Base-by-base conservation (phyloP, 78 protist species). In the Emiliania huxleyi region DNA sequence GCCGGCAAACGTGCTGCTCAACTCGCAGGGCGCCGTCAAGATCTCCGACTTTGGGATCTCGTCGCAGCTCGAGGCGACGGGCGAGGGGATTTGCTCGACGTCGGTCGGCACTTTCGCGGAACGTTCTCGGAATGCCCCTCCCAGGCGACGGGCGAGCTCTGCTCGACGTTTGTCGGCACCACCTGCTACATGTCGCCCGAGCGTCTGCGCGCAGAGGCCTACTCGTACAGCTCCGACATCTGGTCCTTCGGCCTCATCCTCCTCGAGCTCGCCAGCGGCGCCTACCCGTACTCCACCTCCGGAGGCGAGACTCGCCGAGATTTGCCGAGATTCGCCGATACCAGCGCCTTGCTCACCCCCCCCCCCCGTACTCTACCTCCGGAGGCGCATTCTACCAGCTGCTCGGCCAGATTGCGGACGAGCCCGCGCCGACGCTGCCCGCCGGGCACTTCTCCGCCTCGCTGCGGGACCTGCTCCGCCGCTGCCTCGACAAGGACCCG, bases 101-200 rank as follows among this genome's bases (percentile, higher is more conserved):
- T 73, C 37, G 44, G 83, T 73, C 23, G 83, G 79, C 40, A 62
- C 75, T 52, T 52, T 15, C 15, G 62, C 62, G 29, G 62, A 15
- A 15, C 62, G 62, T 52, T 8, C 8, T 8, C 29, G 29, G 62
- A 19, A 8, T 15, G 62, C 15, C 62, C 29, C 62, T 52, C 62
- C 62, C 62, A 52, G 29, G 29, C 29, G 29, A 52, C 38, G 12
- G 75, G 38, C 38, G 75, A 4, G 12, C 12, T n/a, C 81, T 37
- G 44, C 42, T 35, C 37, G 42, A 29, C 81, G 3, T 71, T 37
- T 35, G 44, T 29, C 81, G 37, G 44, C 33, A 29, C 37, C n/a
- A 40, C 85, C 3, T 77, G 85, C 85, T 77, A 77, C 85, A 77
- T 77, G 85, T 21, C 89, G 89, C 89, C 89, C 55, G 89, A 81